Percentiles rank a stretch among this genome's conserved stretches.
Evolutionary conservation across 2,329 filamentous ascomycete genomes (phyloP).

Genomic region (Talaromyces sp.): DNA sequence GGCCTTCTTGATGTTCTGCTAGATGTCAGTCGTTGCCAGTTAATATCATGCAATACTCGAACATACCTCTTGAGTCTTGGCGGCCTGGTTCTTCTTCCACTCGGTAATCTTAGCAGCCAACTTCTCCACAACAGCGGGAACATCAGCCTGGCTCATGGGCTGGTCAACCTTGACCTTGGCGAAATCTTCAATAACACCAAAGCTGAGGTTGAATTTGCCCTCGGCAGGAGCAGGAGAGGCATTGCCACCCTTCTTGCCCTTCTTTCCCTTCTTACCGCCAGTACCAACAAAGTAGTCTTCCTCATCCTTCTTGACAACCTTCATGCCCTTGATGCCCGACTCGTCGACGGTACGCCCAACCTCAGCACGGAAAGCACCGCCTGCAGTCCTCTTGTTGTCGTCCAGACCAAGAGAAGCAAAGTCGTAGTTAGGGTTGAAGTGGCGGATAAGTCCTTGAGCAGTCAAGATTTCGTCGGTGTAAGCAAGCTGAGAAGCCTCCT

Average conservation of each 20-base stretch:
- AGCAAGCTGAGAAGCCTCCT: slow-evolving; percentile 65
- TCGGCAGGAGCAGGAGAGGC: slow-evolving; percentile 49
- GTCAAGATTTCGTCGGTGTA: slow-evolving; percentile 91
- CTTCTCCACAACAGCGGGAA: slow-evolving; percentile 78
- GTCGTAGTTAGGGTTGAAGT: slow-evolving; percentile 84
- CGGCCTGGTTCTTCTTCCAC: slow-evolving; percentile 88
- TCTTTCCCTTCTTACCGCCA: slow-evolving; percentile 82
- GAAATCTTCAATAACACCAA: slow-evolving; percentile 89
- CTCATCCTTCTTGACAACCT: slow-evolving; percentile 81
- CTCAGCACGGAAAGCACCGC: slow-evolving; percentile 74
- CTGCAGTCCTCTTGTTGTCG: slow-evolving; percentile 44
- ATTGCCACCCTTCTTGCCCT: slow-evolving; percentile 69
- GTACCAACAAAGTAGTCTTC: slow-evolving; percentile 77
- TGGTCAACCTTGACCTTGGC: slow-evolving; percentile 80
- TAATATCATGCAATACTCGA: neutral
- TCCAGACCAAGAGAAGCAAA: slow-evolving; percentile 57
- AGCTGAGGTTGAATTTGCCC: slow-evolving; percentile 77
- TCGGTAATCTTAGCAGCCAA: slow-evolving; percentile 85
- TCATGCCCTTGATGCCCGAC: slow-evolving; percentile 79
- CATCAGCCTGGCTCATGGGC: slow-evolving; percentile 80
- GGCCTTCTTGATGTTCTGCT: slow-evolving; percentile 92
- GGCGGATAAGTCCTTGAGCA: slow-evolving; percentile 81
- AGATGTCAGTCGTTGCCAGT: slow-evolving; percentile 25
- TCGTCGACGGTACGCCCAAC: slow-evolving; percentile 81
- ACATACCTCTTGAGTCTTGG: slow-evolving; percentile 85